A percentile compares a stretch with the other conserved stretches of the same genome.
Conservation (phyloP, 345 rosid species). For the Lumnitzera racemosa region DNA sequence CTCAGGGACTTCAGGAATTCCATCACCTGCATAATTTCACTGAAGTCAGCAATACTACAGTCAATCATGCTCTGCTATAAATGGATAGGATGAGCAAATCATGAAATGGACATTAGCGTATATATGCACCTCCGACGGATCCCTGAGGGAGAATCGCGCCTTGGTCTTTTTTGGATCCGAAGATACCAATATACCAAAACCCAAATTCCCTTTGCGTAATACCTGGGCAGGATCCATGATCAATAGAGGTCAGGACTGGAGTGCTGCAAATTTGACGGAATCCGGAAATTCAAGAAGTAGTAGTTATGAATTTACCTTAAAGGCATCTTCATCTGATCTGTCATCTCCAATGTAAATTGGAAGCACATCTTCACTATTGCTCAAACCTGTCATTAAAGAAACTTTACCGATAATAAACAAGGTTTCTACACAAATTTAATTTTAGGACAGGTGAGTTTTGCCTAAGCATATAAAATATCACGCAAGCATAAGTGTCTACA, state of each 20-base stretch:
- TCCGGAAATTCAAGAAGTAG: not conserved
- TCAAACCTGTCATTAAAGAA: constrained; percentile 40
- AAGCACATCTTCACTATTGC: constrained; percentile 55
- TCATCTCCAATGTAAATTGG: constrained; percentile 92
- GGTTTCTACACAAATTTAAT: not conserved
- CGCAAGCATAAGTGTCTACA: too few species aligned
- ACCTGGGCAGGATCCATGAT: constrained; percentile 27
- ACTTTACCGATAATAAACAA: not conserved
- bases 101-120: not conserved
- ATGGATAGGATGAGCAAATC: not conserved
- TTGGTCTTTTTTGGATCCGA: constrained; percentile 67
- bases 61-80: not conserved
- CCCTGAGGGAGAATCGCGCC: constrained; percentile 70
- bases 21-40: constrained; percentile 54
- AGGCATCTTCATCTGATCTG: constrained; percentile 85
- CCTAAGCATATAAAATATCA: too few species aligned
- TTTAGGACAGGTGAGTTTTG: not conserved
- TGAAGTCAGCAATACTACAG: not conserved
- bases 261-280: not conserved
- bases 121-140: constrained; percentile 60
- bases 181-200: constrained; percentile 85
- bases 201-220: constrained; percentile 43
- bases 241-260: too few species aligned
- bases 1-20: constrained; percentile 64
- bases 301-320: constrained; percentile 39